phyloP scores from a whole-genome alignment of 164 flowering plant genomes.

The Umbellularia californica region DNA sequence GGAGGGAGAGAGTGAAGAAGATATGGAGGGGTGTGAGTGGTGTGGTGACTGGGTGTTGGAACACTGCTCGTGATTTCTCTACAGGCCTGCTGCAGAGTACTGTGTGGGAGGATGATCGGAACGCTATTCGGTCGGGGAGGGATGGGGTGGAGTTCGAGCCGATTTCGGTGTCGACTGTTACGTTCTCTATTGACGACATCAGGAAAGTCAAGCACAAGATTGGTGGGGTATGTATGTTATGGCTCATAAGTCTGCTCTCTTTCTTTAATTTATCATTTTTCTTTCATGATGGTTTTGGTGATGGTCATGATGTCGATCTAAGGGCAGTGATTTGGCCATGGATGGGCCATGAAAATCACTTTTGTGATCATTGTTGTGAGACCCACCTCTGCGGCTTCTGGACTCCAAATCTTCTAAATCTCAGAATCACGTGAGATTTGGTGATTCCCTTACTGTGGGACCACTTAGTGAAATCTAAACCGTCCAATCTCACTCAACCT shows the following conservation, averaged over 20 bases:
- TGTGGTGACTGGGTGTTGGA: not conserved
- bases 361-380: too few relatives aligned
- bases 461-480: too few relatives aligned
- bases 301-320: too few relatives aligned
- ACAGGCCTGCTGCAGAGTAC: constrained; percentile 37
- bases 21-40: not conserved
- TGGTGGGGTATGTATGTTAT: constrained; percentile 34
- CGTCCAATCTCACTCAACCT: too few relatives aligned
- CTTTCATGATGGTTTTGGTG: too few relatives aligned
- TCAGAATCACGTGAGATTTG: too few relatives aligned
- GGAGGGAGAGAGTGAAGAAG: not conserved
- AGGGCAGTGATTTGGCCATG: too few relatives aligned
- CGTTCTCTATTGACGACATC: constrained; percentile 42
- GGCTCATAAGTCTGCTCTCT: not conserved
- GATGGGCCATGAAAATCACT: too few relatives aligned
- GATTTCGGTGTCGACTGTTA: constrained; percentile 23
- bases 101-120: constrained; percentile 33
- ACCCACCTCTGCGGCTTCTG: too few relatives aligned
- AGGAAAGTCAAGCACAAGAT: constrained; percentile 41
- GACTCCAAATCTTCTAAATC: too few relatives aligned
- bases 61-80: constrained; percentile 31
- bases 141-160: constrained; percentile 33
- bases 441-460: too few relatives aligned
- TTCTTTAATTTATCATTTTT: too few relatives aligned
- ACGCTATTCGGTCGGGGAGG: constrained; percentile 39